These are phyloP conservation scores for Thelonectria rubi DNA, from an alignment of 2,329 filamentous ascomycete genomes.

Conservation along the genomic window DNA sequence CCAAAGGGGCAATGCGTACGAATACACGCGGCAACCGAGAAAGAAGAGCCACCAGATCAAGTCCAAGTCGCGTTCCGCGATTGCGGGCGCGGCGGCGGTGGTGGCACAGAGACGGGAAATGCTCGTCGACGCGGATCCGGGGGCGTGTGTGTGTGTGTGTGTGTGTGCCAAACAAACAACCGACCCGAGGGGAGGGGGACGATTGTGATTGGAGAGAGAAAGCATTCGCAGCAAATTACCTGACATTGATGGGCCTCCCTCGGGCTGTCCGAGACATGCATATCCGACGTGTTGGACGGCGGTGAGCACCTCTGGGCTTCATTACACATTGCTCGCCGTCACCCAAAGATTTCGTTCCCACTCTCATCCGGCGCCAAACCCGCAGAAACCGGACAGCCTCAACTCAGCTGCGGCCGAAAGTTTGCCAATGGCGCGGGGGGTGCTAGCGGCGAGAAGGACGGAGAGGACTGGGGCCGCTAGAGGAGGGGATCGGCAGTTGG, in stretches of 20 bases:
- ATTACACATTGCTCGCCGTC: neutral
- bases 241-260: neutral
- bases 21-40: too few species aligned
- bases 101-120: too few species aligned
- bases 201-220: neutral
- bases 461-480: slow-evolving; percentile 1
- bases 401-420: neutral
- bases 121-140: neutral
- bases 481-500: slow-evolving; percentile 22
- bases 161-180: neutral
- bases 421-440: slow-evolving; percentile 16
- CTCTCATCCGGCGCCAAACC: too few species aligned
- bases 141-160: neutral
- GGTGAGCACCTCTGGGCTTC: neutral
- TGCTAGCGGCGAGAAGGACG: slow-evolving; percentile 12
- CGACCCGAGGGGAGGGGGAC: neutral
- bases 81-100: too few species aligned
- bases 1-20: neutral
- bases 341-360: too few species aligned
- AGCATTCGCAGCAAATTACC: neutral
- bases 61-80: too few species aligned
- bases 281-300: neutral
- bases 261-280: neutral
- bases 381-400: too few species aligned
- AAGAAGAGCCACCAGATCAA: neutral